Conservation (phyloP, 371 early-diverging fungal genomes). For the Mucor mucedo region DNA sequence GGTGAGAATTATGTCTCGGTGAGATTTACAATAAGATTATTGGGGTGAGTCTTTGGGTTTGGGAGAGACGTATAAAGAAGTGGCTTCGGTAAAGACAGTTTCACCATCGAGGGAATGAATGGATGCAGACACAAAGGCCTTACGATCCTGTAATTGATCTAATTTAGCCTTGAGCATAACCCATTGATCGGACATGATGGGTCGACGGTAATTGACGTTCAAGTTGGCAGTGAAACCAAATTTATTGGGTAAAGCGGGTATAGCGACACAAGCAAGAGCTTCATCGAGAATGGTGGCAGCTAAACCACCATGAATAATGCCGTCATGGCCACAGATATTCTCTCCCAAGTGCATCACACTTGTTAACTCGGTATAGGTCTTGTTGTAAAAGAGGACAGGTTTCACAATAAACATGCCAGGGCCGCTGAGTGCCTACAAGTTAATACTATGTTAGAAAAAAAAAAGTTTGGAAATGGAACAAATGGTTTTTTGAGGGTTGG, state of each 20-base stretch:
- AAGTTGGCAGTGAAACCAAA: slow-evolving; percentile 80
- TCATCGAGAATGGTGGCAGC: slow-evolving; percentile 79
- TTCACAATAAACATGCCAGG: slow-evolving; percentile 42
- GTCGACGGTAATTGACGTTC: slow-evolving; percentile 73
- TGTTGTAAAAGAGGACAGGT: slow-evolving; percentile 49
- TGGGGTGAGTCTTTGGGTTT: slow-evolving; percentile 15
- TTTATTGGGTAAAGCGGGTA: slow-evolving; percentile 66
- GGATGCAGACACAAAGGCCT: slow-evolving; percentile 69
- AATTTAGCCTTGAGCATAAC: slow-evolving; percentile 69
- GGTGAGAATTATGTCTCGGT: too few relatives aligned
- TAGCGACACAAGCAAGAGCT: slow-evolving; percentile 52
- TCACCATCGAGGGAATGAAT: slow-evolving; percentile 61
- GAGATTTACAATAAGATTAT: not conserved
- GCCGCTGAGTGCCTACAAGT: slow-evolving; percentile 42
- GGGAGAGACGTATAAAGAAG: slow-evolving; percentile 70
- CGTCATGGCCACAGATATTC: slow-evolving; percentile 71
- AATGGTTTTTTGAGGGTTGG: slow-evolving; percentile 1
- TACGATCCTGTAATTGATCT: slow-evolving; percentile 69
- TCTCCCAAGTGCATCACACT: slow-evolving; percentile 48
- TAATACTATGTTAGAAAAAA: not conserved
- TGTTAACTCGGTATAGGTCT: slow-evolving; percentile 38
- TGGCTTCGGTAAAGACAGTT: slow-evolving; percentile 64
- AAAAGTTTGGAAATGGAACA: too few relatives aligned
- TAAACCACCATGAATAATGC: slow-evolving; percentile 81
- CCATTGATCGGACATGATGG: slow-evolving; percentile 72